These are phyloP conservation scores for Cyclotella baltica DNA, from an alignment of 108 stramenopile species.

Conservation along the genomic window DNA sequence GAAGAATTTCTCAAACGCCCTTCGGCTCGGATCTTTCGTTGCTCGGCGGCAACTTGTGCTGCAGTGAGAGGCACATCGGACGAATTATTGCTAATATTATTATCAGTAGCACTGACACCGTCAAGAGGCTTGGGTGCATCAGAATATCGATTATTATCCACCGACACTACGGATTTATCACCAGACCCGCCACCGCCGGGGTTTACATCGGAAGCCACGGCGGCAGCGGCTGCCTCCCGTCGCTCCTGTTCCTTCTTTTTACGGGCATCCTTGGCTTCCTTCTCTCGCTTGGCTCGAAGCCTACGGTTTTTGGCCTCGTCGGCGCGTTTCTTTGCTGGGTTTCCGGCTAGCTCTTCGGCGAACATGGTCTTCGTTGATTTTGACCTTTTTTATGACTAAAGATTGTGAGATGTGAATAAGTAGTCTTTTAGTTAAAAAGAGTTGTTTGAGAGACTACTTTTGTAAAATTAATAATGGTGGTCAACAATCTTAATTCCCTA, in stretches of 20 bases:
- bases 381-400: background rate
- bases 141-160: background rate
- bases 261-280: constrained; percentile 53
- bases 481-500: no score
- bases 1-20: constrained; percentile 49
- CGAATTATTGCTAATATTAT: background rate
- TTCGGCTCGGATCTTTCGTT: constrained; percentile 68
- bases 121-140: background rate
- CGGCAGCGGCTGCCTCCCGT: constrained; percentile 27
- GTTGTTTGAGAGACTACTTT: no score
- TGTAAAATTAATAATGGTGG: no score
- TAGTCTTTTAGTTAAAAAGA: background rate
- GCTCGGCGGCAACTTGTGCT: constrained; percentile 67
- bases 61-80: constrained; percentile 41
- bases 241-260: constrained; percentile 53
- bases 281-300: constrained; percentile 64
- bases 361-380: constrained; percentile 71
- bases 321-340: constrained; percentile 72
- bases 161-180: background rate
- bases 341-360: constrained; percentile 79
- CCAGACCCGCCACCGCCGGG: background rate
- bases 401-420: background rate
- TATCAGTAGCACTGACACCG: background rate
- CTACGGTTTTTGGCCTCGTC: constrained; percentile 74
- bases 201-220: background rate